Conservation (phyloP, 2,329 filamentous ascomycete genomes). For the Colletotrichum falcatum region DNA sequence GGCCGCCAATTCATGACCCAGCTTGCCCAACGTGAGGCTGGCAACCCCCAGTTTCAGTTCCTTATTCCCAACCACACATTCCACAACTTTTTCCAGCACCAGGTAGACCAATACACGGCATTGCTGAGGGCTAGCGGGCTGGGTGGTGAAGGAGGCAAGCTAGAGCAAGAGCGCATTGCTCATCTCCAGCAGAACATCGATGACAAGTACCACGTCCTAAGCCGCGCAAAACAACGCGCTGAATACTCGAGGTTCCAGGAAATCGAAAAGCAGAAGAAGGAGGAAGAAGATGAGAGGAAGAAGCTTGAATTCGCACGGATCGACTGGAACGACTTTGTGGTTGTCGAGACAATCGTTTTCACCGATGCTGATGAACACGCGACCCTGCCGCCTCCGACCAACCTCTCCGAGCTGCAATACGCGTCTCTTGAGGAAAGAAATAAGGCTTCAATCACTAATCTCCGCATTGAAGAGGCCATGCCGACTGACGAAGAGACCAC, state of each 20-base stretch:
- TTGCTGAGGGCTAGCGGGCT: conserved; percentile 77
- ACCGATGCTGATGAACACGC: conserved; percentile 87
- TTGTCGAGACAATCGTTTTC: conserved; percentile 95
- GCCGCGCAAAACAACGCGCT: conserved; percentile 84
- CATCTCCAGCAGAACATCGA: conserved; percentile 80
- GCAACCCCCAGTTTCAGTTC: conserved; percentile 97
- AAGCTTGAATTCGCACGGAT: conserved; percentile 83
- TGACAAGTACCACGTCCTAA: conserved; percentile 84
- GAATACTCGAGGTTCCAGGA: conserved; percentile 90
- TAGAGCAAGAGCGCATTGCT: conserved; percentile 77
- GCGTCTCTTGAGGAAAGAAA: conserved; percentile 96
- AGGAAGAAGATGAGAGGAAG: conserved; percentile 88
- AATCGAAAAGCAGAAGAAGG: conserved; percentile 86
- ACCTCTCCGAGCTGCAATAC: conserved; percentile 90
- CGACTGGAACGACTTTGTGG: conserved; percentile 97
- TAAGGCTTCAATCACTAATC: conserved; percentile 84
- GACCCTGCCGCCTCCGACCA: conserved; percentile 89
- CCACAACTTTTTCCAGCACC: conserved; percentile 92
- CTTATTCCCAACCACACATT: conserved; percentile 94
- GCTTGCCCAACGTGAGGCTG: conserved; percentile 86
- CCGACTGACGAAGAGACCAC: conserved; percentile 80
- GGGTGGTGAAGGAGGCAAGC: conserved; percentile 73
- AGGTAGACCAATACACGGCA: conserved; percentile 93
- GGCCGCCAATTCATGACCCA: conserved; percentile 92
- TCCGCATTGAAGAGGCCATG: conserved; percentile 95